Percentiles rank a stretch among this genome's conserved stretches.
phyloP scores from a whole-genome alignment of 371 early-diverging fungal species.

The Mortierella sp. region DNA sequence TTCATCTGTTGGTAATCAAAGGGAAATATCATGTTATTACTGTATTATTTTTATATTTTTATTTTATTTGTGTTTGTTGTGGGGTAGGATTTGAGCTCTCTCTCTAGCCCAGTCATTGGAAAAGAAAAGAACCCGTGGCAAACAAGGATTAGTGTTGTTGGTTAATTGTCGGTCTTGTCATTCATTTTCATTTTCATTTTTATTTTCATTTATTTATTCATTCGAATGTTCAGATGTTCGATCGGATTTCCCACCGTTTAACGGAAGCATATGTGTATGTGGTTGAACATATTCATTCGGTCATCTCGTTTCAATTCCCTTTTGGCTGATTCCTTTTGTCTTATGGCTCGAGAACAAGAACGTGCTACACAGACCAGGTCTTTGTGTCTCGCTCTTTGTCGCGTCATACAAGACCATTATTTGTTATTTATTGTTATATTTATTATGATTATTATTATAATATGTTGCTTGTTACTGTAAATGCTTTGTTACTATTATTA shows the following conservation, averaged over 20 bases:
- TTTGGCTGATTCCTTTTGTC: not conserved
- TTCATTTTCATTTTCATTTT: no score
- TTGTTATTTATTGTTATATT: no score
- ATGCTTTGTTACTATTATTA: no score
- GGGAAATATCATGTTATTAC: no score
- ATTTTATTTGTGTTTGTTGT: no score
- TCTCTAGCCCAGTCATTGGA: not conserved
- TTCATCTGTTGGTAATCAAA: no score
- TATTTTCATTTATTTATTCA: not conserved
- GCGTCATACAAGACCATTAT: not conserved
- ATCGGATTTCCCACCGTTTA: no score
- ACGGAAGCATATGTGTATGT: no score
- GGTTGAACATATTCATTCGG: not conserved
- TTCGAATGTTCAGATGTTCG: not conserved
- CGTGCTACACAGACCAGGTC: conserved; percentile 1
- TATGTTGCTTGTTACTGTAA: no score
- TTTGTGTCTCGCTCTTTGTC: not conserved
- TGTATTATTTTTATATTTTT: no score
- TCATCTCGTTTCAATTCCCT: not conserved
- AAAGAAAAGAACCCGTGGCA: not conserved
- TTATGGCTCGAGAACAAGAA: not conserved
- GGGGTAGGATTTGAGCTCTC: not conserved
- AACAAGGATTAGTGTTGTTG: not conserved
- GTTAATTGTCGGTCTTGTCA: not conserved
- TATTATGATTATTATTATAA: no score